Conservation (phyloP, 176 grass and related monocot species). For the Elymus sibiricus region DNA sequence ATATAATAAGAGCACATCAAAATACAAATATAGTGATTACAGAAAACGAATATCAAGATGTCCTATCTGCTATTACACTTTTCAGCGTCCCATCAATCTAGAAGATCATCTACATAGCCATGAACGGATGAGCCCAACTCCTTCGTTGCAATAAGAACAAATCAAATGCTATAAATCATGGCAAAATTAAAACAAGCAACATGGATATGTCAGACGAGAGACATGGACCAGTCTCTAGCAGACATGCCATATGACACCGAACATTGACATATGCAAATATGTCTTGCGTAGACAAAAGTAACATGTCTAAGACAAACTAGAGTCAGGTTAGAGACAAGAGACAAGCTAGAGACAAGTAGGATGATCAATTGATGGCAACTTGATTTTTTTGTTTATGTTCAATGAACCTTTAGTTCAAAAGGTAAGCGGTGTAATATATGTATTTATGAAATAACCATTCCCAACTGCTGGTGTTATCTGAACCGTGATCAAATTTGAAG, state of each 20-base stretch:
- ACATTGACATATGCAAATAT: constrained; percentile 37
- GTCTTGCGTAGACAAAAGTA: constrained; percentile 18
- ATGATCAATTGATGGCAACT: constrained; percentile 33
- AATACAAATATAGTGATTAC: neutral
- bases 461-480: neutral
- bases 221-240: constrained; percentile 36
- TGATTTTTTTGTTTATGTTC: constrained; percentile 1
- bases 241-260: constrained; percentile 41
- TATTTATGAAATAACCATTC: neutral
- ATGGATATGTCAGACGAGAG: constrained; percentile 31
- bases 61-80: neutral
- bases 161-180: constrained; percentile 24
- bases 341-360: constrained; percentile 47
- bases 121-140: neutral
- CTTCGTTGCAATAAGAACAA: neutral
- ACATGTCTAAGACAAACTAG: constrained; percentile 30
- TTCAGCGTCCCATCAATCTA: constrained; percentile 20
- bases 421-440: neutral
- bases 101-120: constrained; percentile 9
- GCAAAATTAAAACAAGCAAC: constrained; percentile 9
- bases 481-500: neutral
- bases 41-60: neutral
- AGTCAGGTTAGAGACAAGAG: neutral
- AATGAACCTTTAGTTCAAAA: constrained; percentile 9
- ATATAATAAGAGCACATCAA: neutral